Evolutionary conservation across 495 filamentous ascomycete genomes (phyloP).

Genomic region (Xylaria bambusicola): DNA sequence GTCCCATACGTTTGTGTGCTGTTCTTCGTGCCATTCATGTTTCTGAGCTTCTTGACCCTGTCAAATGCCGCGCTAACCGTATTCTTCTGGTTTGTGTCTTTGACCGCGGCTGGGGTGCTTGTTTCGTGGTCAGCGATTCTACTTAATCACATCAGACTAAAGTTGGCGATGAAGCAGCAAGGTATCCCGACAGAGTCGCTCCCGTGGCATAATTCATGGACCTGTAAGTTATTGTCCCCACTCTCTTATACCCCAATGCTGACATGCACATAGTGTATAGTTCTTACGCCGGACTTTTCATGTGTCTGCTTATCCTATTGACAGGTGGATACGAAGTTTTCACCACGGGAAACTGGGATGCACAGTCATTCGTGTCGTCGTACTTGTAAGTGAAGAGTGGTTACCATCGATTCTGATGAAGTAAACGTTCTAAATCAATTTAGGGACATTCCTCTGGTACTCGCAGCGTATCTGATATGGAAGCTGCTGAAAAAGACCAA

Average conservation of each 20-base stretch:
- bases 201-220: constrained; percentile 49
- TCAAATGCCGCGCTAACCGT: constrained; percentile 58
- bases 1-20: constrained; percentile 61
- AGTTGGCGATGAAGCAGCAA: constrained; percentile 44
- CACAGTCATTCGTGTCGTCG: constrained; percentile 48
- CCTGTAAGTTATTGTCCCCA: constrained; percentile 27
- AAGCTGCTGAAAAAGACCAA: constrained; percentile 57
- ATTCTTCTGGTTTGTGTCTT: constrained; percentile 61
- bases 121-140: constrained; percentile 56
- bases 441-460: constrained; percentile 58
- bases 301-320: constrained; percentile 49
- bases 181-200: constrained; percentile 38
- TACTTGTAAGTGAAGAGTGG: constrained; percentile 45
- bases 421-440: constrained; percentile 10
- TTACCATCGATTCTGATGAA: neutral
- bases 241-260: constrained; percentile 3
- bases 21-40: constrained; percentile 54
- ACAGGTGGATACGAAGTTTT: constrained; percentile 52
- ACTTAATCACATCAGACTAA: constrained; percentile 50
- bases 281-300: constrained; percentile 41
- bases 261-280: constrained; percentile 30
- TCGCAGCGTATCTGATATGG: constrained; percentile 53
- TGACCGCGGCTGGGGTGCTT: constrained; percentile 57
- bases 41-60: constrained; percentile 62
- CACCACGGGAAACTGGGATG: constrained; percentile 49